phyloP scores from a whole-genome alignment of 306 rosid genomes.

The Rosa chinensis region DNA sequence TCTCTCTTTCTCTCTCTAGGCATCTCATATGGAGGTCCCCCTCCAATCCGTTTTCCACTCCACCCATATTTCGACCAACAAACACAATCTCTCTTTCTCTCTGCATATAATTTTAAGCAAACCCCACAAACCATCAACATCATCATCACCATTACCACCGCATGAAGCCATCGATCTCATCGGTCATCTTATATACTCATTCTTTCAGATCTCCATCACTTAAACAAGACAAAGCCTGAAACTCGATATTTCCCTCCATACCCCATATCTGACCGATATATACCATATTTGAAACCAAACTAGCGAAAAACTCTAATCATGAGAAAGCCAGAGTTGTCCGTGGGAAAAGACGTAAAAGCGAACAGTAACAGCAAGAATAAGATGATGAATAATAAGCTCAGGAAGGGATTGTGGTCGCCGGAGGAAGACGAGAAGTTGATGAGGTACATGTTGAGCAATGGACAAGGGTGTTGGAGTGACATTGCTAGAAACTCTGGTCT shows the following conservation, averaged over 20 bases:
- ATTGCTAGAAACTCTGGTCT: slow-evolving; percentile 86
- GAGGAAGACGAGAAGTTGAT: slow-evolving; percentile 92
- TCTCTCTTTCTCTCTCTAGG: slow-evolving; percentile 30
- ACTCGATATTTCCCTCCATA: background rate
- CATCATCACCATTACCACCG: slow-evolving; percentile 70
- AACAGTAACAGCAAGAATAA: slow-evolving; percentile 12
- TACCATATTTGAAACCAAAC: background rate
- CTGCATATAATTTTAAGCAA: slow-evolving; percentile 58
- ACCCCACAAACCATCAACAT: slow-evolving; percentile 57
- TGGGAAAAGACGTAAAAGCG: slow-evolving; percentile 14
- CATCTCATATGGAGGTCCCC: slow-evolving; percentile 75
- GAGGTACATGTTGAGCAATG: slow-evolving; percentile 84
- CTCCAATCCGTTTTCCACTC: slow-evolving; percentile 99
- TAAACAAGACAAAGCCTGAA: slow-evolving; percentile 9
- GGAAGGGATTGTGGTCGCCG: slow-evolving; percentile 95
- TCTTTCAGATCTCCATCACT: slow-evolving; percentile 42
- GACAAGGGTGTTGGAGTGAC: slow-evolving; percentile 97
- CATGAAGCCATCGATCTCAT: slow-evolving; percentile 60
- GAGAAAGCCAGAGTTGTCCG: slow-evolving; percentile 26
- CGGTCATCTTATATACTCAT: slow-evolving; percentile 34
- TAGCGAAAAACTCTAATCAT: background rate
- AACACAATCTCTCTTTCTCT: slow-evolving; percentile 44
- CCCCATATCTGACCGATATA: background rate
- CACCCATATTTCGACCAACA: slow-evolving; percentile 71
- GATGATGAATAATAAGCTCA: slow-evolving; percentile 28